Conservation (phyloP, 2,329 filamentous ascomycete species). For the Xylaria sp. region DNA sequence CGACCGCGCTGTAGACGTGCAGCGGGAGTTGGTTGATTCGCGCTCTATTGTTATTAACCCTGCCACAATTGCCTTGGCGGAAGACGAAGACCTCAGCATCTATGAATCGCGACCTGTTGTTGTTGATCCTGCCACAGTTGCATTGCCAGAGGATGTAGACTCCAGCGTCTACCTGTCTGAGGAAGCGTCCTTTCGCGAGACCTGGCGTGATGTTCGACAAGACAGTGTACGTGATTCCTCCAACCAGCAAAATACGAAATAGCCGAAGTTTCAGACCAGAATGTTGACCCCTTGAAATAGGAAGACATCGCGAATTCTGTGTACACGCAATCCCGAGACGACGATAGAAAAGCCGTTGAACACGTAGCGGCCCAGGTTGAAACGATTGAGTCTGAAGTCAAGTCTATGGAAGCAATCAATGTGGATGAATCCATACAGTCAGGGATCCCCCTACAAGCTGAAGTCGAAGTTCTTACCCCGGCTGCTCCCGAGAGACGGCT, state of each 20-base stretch:
- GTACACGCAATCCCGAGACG: not conserved
- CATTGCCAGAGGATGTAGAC: slow-evolving; percentile 11
- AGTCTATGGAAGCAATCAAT: not conserved
- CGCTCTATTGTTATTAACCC: not conserved
- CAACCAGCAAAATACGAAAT: not conserved
- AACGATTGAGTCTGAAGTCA: not conserved
- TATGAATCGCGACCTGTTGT: not conserved
- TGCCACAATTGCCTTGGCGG: not conserved
- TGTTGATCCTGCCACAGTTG: slow-evolving; percentile 6
- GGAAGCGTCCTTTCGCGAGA: not conserved
- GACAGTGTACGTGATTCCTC: not conserved
- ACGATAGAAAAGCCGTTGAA: not conserved
- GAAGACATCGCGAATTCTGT: not conserved
- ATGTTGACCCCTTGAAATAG: not conserved
- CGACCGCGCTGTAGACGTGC: not conserved
- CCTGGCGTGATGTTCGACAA: not conserved
- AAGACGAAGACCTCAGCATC: not conserved
- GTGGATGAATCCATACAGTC: not conserved
- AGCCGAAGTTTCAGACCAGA: not conserved
- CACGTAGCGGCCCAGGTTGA: not conserved
- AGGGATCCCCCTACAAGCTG: not conserved
- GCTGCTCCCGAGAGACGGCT: slow-evolving; percentile 19
- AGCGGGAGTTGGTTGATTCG: not conserved
- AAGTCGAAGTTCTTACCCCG: not conserved
- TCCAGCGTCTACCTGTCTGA: not conserved